Conservation (phyloP, 2,329 filamentous ascomycete genomes). For the Neonectria punicea region DNA sequence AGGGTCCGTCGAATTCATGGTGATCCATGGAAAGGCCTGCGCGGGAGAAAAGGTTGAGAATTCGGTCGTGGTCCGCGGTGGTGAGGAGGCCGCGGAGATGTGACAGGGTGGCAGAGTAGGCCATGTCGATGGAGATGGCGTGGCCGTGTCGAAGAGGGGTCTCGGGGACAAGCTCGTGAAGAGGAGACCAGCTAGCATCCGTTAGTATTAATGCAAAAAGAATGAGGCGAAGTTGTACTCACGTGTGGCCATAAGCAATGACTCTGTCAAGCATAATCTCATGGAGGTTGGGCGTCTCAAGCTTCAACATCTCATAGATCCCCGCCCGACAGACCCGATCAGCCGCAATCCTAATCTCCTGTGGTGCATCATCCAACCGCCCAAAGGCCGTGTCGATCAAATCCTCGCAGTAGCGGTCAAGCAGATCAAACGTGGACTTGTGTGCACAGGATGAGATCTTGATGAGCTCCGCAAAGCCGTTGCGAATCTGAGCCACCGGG, state of each 20-base stretch:
- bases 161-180: slow-evolving; percentile 76
- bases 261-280: slow-evolving; percentile 78
- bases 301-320: slow-evolving; percentile 78
- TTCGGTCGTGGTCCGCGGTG: slow-evolving; percentile 67
- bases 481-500: slow-evolving; percentile 74
- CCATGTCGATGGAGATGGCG: slow-evolving; percentile 81
- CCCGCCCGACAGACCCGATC: slow-evolving; percentile 75
- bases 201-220: neutral
- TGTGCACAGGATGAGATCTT: slow-evolving; percentile 80
- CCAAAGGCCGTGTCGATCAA: slow-evolving; percentile 74
- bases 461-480: slow-evolving; percentile 80
- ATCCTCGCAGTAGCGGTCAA: slow-evolving; percentile 76
- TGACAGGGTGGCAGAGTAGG: slow-evolving; percentile 76
- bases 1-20: slow-evolving; percentile 71
- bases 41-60: slow-evolving; percentile 75
- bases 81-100: slow-evolving; percentile 70
- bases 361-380: slow-evolving; percentile 63
- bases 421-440: slow-evolving; percentile 70
- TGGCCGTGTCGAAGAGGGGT: slow-evolving; percentile 77
- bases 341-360: slow-evolving; percentile 68
- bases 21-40: slow-evolving; percentile 79
- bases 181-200: slow-evolving; percentile 69
- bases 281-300: slow-evolving; percentile 78
- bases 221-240: slow-evolving; percentile 39
- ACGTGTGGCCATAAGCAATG: slow-evolving; percentile 79